Base-by-base conservation (phyloP, 1,139 yeast species). In the Martiniozyma asiatica region DNA sequence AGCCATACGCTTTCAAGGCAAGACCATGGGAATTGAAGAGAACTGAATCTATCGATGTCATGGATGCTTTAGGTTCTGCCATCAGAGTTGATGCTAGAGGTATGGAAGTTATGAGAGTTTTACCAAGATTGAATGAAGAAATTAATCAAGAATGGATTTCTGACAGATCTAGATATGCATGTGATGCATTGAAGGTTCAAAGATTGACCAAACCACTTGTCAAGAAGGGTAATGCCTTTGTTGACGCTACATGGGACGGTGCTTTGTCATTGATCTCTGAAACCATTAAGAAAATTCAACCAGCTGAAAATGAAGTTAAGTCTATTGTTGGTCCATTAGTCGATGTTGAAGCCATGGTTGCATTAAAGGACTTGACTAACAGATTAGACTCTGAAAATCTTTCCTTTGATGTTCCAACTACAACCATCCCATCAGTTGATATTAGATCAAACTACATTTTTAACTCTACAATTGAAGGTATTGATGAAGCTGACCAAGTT, bases 11-110 rank as follows among this genome's bases (percentile, higher is more conserved):
- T 15, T 82, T 82, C 65, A 76, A 73, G 54, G 93, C 94, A 13
- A 73, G 94, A 57, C 94, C 94, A 25, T 82, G 94, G 94, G 94
- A 82, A 59, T 69, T 82, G 53, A 82, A 81, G 64, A 74, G 82
- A 65, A 80, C 93, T 31, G 94, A 82, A 58, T 68, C 89, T 32
- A 72, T 82, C 48, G 94, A 82, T 57, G 93, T 82, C 18, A 59
- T 75, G 62, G 94, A 82, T 55, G 94, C 77, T 20, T 54, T 82
- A 31, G 94, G 94, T 25, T 75, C 89, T 32, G 79, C 76, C 51
- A 69, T 82, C 40, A 69, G 94, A 54, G 82, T 82, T 34, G 94
- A 82, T 56, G 72, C 89, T 31, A 70, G 93, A 58, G 94, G 94
- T 49, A 69, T 76, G 47, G 92, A 81, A 55, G 93, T 82, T 30